Base-by-base conservation (phyloP, 1,284 basidiomycete species). In the Pseudomicrostroma phylloplanum region DNA sequence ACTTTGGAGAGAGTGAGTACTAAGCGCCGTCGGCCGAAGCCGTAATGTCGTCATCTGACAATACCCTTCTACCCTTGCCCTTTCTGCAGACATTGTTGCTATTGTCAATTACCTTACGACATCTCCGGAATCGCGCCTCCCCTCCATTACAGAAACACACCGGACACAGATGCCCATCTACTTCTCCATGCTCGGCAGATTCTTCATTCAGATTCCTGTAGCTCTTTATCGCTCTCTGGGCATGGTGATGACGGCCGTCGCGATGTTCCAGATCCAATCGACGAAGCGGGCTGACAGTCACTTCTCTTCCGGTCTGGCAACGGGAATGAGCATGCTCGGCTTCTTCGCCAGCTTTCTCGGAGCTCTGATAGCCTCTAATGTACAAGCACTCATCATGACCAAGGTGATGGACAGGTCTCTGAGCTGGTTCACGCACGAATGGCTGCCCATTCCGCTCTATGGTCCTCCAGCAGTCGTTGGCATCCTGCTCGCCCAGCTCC, bases 1-100 rank as follows among this genome's bases (percentile, higher is more conserved):
- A 97, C 81, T 96, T 97, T 87, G 92, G 86, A 23, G 89, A 91
- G 67, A 97, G 96, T 36, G 30, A 36, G 30, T 65, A 54, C 39
- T 51, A 46, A 13, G 36, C 17, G 4, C n/a, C 39, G 3, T 36
- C 17, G 3, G 8, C 4, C 48, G 48, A 51, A 23, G 17, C 46
- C 21, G n/a, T n/a, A 39, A 17, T 7, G 21, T 13, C 46, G 49
- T 54, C 49, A 26, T 53, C 13, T 9, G 26, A 56, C n/a, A 9
- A 46, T 23, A 42, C n/a, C 2, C 41, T 26, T 26, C 56, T 13
- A 25, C 13, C 30, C 56, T 57, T 36, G 30, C 3, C 30, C 3
- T 36, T 36, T 36, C 30, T 9, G 30, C 3, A 36, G 30, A 36
- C 73, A 85, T 88, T 0, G 85, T 96, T 17, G 90, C 90, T 0